These are phyloP conservation scores for Penicillium thymicola DNA, from an alignment of 2,329 filamentous ascomycete species.

Conservation along the genomic window DNA sequence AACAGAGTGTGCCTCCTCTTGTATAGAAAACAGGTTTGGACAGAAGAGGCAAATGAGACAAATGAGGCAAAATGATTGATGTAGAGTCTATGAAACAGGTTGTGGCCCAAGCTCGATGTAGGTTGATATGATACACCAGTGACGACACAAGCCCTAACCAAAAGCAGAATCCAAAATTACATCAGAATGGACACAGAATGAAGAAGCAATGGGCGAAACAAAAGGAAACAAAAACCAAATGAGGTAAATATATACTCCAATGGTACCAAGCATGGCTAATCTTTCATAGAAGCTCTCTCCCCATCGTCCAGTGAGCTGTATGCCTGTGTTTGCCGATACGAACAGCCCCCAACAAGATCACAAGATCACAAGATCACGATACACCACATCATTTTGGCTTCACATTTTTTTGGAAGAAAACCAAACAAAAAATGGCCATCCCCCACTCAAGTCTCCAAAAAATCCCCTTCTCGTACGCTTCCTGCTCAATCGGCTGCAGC, in stretches of 20 bases:
- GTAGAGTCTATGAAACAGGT: background rate
- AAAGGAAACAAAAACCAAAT: background rate
- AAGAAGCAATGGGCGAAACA: background rate
- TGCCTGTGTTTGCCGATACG: background rate
- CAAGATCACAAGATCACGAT: background rate
- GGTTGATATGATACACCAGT: conserved; percentile 6
- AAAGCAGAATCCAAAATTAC: conserved; percentile 7
- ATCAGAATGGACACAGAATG: conserved; percentile 17
- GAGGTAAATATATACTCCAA: background rate
- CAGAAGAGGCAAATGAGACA: background rate
- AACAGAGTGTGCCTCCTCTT: background rate
- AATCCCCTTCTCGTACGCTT: conserved; percentile 42
- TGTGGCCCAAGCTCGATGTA: background rate
- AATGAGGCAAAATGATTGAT: background rate
- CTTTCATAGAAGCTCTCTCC: background rate
- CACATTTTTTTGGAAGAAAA: background rate
- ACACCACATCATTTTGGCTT: background rate
- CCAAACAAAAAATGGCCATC: conserved; percentile 12
- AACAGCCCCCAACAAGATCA: background rate
- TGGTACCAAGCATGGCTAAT: background rate
- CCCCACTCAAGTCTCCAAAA: conserved; percentile 17
- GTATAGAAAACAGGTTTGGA: background rate
- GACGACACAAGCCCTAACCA: conserved; percentile 6
- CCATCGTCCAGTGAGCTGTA: background rate
- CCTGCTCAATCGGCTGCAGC: conserved; percentile 42